These are phyloP conservation scores for Globisporangium paddicum DNA, from an alignment of 352 stramenopile species.

Conservation along the genomic window DNA sequence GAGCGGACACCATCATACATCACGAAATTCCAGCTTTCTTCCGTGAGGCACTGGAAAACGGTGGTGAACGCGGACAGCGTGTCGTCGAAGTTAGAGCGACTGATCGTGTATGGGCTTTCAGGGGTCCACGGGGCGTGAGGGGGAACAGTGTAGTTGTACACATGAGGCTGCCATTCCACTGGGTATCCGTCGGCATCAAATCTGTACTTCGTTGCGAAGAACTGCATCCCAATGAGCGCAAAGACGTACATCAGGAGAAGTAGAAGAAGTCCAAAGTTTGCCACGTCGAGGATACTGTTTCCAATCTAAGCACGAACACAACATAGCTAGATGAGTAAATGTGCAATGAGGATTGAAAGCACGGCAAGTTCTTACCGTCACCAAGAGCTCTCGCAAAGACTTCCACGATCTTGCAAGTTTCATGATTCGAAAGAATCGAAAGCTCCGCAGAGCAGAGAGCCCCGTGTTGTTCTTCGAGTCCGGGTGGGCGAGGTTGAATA, in stretches of 20 bases:
- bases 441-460: constrained; percentile 73
- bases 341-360: background rate
- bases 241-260: constrained; percentile 90
- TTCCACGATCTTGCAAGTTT: constrained; percentile 91
- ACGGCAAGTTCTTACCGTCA: constrained; percentile 32
- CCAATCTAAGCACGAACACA: constrained; percentile 31
- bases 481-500: constrained; percentile 23
- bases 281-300: constrained; percentile 76
- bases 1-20: constrained; percentile 79
- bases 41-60: constrained; percentile 84
- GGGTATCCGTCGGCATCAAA: constrained; percentile 51
- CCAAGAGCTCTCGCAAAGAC: constrained; percentile 76
- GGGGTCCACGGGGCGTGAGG: constrained; percentile 37
- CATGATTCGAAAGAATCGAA: constrained; percentile 83
- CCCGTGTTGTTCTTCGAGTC: constrained; percentile 30
- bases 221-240: constrained; percentile 60
- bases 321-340: background rate
- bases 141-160: constrained; percentile 34
- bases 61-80: constrained; percentile 59
- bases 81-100: constrained; percentile 50
- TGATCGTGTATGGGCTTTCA: constrained; percentile 33
- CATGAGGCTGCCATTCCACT: constrained; percentile 32
- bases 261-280: constrained; percentile 86
- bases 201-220: constrained; percentile 84
- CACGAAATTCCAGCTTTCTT: constrained; percentile 87